These are phyloP conservation scores for Aspergillus proliferans DNA, from an alignment of 2,329 filamentous ascomycete genomes.

Conservation along the genomic window DNA sequence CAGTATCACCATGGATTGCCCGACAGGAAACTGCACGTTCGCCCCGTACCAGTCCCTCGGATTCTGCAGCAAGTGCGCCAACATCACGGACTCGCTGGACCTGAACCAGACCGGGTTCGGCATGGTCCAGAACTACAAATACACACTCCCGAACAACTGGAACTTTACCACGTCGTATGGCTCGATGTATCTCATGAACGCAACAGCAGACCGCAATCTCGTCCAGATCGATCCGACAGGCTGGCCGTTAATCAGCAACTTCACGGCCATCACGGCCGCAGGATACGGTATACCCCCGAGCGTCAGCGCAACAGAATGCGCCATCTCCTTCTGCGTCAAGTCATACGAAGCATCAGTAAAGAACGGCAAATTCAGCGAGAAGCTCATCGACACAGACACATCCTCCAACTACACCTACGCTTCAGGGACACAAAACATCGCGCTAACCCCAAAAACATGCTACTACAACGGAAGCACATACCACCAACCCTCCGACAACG, in stretches of 20 bases:
- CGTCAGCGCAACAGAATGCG: slow-evolving; percentile 17
- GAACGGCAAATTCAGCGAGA: slow-evolving; percentile 13
- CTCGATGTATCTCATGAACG: slow-evolving; percentile 15
- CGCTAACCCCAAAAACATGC: slow-evolving; percentile 15
- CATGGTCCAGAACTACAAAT: slow-evolving; percentile 9
- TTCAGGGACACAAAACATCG: slow-evolving; percentile 1
- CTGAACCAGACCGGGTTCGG: neutral
- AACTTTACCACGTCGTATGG: slow-evolving; percentile 10
- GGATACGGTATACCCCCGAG: slow-evolving; percentile 11
- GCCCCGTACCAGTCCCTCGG: slow-evolving; percentile 24
- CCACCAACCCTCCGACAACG: neutral
- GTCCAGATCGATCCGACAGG: slow-evolving; percentile 8
- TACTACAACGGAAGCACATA: slow-evolving; percentile 13
- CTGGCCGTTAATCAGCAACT: slow-evolving; percentile 14
- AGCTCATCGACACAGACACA: slow-evolving; percentile 4
- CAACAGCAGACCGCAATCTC: slow-evolving; percentile 9
- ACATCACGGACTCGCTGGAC: slow-evolving; percentile 13
- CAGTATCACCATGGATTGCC: slow-evolving; percentile 17
- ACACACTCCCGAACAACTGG: slow-evolving; percentile 14
- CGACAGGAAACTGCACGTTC: slow-evolving; percentile 30
- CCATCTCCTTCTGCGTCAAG: slow-evolving; percentile 18
- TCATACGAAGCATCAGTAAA: slow-evolving; percentile 14
- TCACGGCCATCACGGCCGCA: slow-evolving; percentile 14
- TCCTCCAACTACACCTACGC: slow-evolving; percentile 8
- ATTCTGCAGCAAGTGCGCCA: slow-evolving; percentile 20